Evolutionary conservation across 371 early-diverging fungal species (phyloP).

Genomic region (Actinomucor elegans): DNA sequence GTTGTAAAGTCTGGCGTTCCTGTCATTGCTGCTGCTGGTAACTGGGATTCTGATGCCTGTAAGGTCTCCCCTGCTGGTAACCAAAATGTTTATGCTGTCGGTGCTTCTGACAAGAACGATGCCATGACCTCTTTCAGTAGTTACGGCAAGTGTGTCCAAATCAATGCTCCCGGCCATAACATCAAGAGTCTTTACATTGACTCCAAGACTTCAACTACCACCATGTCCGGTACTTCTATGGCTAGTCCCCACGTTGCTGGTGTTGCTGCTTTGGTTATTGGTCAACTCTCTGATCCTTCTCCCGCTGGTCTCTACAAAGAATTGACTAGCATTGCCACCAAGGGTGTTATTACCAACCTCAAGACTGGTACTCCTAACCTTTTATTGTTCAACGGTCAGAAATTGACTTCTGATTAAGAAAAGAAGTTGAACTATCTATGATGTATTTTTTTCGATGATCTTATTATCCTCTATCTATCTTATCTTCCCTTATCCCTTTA

Average conservation of each 20-base stretch:
- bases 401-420: conserved; percentile 4
- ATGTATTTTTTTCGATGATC: no score
- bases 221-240: conserved; percentile 82
- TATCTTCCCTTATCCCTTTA: no score
- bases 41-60: conserved; percentile 66
- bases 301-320: conserved; percentile 29
- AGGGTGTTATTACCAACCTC: neutral
- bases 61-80: conserved; percentile 65
- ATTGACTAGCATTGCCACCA: conserved; percentile 19
- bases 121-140: conserved; percentile 47
- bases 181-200: conserved; percentile 43
- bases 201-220: conserved; percentile 31
- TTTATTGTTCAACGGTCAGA: conserved; percentile 23
- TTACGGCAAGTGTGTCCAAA: conserved; percentile 61
- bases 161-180: conserved; percentile 58
- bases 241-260: conserved; percentile 82
- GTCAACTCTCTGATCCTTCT: conserved; percentile 14
- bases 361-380: conserved; percentile 1
- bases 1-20: conserved; percentile 52
- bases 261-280: conserved; percentile 57
- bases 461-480: no score
- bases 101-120: conserved; percentile 56
- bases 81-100: conserved; percentile 66
- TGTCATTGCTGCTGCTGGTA: conserved; percentile 81
- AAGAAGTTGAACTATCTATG: no score